A percentile compares a stretch with the other conserved stretches of the same genome.
phyloP scores from a whole-genome alignment of 2,329 filamentous ascomycete genomes.

The Pseudogymnoascus sp. region DNA sequence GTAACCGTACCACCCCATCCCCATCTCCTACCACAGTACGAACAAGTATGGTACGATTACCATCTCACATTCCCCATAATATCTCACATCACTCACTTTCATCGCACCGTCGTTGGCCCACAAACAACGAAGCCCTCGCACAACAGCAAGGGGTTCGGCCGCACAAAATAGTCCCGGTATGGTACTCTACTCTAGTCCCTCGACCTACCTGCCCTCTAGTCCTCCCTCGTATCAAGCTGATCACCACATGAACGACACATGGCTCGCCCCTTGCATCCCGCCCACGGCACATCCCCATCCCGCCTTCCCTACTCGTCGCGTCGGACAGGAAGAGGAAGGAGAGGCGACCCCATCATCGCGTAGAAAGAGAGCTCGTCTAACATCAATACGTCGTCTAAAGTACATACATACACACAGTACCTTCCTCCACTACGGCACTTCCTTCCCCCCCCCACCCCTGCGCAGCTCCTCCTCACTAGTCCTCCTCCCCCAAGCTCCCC shows the following conservation, averaged over 20 bases:
- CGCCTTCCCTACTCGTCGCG: neutral
- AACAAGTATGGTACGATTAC: no score
- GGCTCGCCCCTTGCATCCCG: neutral
- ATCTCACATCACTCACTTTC: neutral
- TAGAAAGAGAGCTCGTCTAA: neutral
- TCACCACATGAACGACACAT: slow-evolving; percentile 5
- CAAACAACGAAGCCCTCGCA: neutral
- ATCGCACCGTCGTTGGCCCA: neutral
- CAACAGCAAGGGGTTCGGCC: neutral
- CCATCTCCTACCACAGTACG: no score
- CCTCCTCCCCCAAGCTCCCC: no score
- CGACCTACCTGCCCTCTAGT: neutral
- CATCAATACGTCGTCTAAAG: no score
- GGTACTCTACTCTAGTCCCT: neutral
- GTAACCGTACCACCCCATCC: neutral
- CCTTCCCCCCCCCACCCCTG: neutral
- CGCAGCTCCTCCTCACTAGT: neutral
- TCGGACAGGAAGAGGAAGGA: neutral
- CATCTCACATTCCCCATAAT: neutral
- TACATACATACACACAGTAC: no score
- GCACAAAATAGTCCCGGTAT: neutral
- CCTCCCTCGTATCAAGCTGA: neutral
- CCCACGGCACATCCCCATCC: neutral
- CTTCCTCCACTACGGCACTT: neutral
- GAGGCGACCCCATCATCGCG: neutral